A percentile compares a stretch with the other conserved stretches of the same genome.
These are phyloP conservation scores for Hirsutella minnesotensis DNA, from an alignment of 2,329 filamentous ascomycete species.

Conservation along the genomic window DNA sequence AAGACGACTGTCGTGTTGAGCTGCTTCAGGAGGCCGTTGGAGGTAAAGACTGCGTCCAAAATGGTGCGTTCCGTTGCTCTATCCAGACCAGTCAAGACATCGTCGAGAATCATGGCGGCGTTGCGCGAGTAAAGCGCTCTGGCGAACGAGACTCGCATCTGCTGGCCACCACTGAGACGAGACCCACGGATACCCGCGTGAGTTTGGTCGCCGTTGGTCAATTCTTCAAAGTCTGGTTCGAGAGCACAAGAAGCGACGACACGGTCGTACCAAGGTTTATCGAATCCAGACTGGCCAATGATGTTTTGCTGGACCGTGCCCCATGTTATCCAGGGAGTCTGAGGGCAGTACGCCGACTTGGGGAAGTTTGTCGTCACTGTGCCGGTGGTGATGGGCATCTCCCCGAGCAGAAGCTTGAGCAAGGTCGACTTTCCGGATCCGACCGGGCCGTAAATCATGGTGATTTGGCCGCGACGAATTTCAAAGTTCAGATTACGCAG, in stretches of 20 bases:
- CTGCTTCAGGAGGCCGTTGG: constrained; percentile 15
- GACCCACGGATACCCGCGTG: constrained; percentile 11
- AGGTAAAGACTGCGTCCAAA: constrained; percentile 21
- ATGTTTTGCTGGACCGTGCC: constrained; percentile 14
- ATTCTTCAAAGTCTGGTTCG: constrained; percentile 7
- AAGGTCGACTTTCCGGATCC: constrained; percentile 13
- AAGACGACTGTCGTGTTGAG: constrained; percentile 13
- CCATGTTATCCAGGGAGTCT: constrained; percentile 13
- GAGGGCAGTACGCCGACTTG: constrained; percentile 11
- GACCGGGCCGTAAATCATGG: constrained; percentile 12
- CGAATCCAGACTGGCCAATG: constrained; percentile 7
- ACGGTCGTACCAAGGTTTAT: constrained; percentile 10
- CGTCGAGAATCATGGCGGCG: constrained; percentile 17
- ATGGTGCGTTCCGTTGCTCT: constrained; percentile 24
- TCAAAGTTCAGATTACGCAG: constrained; percentile 6
- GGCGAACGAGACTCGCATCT: constrained; percentile 14
- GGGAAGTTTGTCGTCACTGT: constrained; percentile 3
- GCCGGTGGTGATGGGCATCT: constrained; percentile 9
- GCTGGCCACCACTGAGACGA: constrained; percentile 15
- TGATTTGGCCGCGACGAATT: constrained; percentile 7
- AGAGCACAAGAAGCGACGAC: constrained; percentile 11
- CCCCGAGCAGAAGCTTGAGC: constrained; percentile 11
- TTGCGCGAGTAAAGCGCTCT: constrained; percentile 13
- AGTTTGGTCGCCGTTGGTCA: constrained; percentile 12
- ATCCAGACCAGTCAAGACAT: constrained; percentile 23